Percentiles rank a stretch among this genome's conserved stretches.
These are phyloP conservation scores for Asterochloris erici DNA, from an alignment of 139 green algal genomes.

Conservation along the genomic window DNA sequence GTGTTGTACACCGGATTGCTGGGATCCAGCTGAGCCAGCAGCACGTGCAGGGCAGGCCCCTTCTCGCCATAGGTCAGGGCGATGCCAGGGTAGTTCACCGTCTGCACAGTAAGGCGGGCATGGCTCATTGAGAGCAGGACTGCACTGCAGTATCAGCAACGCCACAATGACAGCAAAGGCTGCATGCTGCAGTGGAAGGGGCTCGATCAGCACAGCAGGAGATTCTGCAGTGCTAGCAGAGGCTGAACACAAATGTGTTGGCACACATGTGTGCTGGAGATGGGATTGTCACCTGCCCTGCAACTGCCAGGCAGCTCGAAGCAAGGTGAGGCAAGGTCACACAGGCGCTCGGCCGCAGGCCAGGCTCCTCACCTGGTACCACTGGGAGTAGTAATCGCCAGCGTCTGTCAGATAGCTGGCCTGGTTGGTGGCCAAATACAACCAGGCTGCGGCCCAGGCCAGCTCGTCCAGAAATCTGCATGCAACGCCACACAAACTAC, in stretches of 20 bases:
- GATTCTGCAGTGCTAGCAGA: not conserved
- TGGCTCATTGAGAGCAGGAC: too few relatives aligned
- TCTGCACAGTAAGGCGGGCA: too few relatives aligned
- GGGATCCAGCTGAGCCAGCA: slow-evolving; percentile 24
- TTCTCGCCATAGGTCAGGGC: slow-evolving; percentile 7
- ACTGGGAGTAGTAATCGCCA: not conserved
- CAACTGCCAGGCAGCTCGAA: not conserved
- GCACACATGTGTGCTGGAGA: not conserved
- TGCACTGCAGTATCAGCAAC: too few relatives aligned
- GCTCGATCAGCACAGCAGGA: not conserved
- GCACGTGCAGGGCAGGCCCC: slow-evolving; percentile 7
- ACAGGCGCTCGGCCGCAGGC: too few relatives aligned
- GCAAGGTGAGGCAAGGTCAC: too few relatives aligned
- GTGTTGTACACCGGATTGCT: not conserved
- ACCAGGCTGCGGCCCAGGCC: slow-evolving; percentile 29
- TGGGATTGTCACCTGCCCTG: not conserved
- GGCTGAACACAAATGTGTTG: not conserved
- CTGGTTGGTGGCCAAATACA: slow-evolving; percentile 27
- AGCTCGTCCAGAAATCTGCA: slow-evolving; percentile 32
- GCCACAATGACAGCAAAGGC: too few relatives aligned
- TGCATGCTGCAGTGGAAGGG: not conserved
- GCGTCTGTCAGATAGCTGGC: slow-evolving; percentile 18
- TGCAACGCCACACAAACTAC: too few relatives aligned
- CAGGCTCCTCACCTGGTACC: too few relatives aligned
- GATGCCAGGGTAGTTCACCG: not conserved